Percentiles rank a stretch among this genome's conserved stretches.
Evolutionary conservation across 176 grass and related monocot species (phyloP).

Genomic region (Lolium multiflorum): DNA sequence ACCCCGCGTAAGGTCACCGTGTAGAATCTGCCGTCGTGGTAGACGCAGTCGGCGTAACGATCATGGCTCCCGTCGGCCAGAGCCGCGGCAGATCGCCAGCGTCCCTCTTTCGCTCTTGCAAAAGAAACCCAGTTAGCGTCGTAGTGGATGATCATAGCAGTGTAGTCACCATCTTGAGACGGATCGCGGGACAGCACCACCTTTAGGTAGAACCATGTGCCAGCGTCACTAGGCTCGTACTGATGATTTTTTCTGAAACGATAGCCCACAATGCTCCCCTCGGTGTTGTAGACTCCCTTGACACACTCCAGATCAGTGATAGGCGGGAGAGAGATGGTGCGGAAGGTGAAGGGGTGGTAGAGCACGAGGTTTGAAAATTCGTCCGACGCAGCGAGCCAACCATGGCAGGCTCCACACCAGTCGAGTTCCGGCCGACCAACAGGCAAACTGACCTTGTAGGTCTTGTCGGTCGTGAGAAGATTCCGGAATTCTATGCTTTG

Average conservation of each 20-base stretch:
- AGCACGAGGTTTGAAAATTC: not conserved
- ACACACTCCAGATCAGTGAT: conserved; percentile 2
- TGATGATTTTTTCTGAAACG: not conserved
- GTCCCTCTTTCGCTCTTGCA: not conserved
- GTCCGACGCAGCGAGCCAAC: not conserved
- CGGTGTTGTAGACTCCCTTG: not conserved
- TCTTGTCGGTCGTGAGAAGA: not conserved
- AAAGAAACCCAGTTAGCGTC: not conserved
- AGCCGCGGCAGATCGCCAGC: not conserved
- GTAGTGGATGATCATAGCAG: not conserved
- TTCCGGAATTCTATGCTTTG: not conserved
- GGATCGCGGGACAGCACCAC: not conserved
- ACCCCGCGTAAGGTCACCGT: not conserved
- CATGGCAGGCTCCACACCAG: not conserved
- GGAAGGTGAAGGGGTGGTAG: conserved; percentile 4
- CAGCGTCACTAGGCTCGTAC: not conserved
- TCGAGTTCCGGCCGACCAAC: not conserved
- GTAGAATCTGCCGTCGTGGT: conserved; percentile 9
- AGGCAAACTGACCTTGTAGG: not conserved
- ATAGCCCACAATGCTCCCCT: not conserved
- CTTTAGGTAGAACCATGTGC: conserved; percentile 27
- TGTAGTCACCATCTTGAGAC: not conserved
- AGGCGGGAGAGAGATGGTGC: not conserved
- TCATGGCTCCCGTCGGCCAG: not conserved
- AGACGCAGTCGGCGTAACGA: not conserved